Conservation (phyloP, 2,329 filamentous ascomycete species). For the Microdochium bolleyi region DNA sequence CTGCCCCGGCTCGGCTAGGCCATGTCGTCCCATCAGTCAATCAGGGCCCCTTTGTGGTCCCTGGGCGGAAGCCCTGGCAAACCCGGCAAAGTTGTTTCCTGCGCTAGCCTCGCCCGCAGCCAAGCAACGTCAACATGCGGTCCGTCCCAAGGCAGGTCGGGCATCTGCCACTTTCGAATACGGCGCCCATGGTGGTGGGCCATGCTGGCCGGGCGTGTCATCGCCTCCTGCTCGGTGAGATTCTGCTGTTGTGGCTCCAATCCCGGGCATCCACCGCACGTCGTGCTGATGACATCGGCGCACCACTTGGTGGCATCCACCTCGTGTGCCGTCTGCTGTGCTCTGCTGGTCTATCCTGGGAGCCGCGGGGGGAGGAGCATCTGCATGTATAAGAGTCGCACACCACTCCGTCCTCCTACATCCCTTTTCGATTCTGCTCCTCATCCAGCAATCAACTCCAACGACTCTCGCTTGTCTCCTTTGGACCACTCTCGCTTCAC, state of each 20-base stretch:
- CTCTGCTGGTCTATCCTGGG: background rate
- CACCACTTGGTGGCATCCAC: background rate
- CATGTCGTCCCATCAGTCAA: background rate
- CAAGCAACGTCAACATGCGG: background rate
- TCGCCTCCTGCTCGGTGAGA: background rate
- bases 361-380: background rate
- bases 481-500: background rate
- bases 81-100: background rate
- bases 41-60: too few species aligned
- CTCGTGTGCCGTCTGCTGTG: background rate
- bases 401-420: background rate
- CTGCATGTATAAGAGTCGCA: background rate
- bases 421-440: background rate
- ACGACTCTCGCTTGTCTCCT: background rate
- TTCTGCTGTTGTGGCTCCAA: background rate
- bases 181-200: background rate
- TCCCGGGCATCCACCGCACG: background rate
- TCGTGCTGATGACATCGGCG: background rate
- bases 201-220: background rate
- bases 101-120: background rate
- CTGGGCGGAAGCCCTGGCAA: background rate
- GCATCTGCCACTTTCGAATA: background rate
- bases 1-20: background rate
- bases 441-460: background rate
- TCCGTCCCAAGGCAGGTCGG: background rate